Conservation (phyloP, 78 protist genomes). For the Polysphondylium violaceum region DNA sequence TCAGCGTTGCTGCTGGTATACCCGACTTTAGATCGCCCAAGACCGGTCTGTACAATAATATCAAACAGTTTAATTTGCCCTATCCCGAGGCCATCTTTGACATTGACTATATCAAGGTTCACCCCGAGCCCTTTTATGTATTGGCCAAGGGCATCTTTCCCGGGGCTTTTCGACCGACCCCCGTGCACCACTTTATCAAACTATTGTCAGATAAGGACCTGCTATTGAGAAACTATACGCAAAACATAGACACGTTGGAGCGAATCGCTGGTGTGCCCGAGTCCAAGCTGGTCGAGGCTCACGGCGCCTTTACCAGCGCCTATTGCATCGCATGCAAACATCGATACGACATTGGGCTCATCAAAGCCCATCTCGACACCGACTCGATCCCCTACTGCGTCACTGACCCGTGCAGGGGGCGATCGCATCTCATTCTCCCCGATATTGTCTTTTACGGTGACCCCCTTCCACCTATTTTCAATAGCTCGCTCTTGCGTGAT, state of each 20-base stretch:
- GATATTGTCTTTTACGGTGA: slow-evolving; percentile 94
- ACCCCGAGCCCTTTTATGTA: slow-evolving; percentile 91
- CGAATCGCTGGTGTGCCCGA: slow-evolving; percentile 80
- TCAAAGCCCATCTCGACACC: slow-evolving; percentile 46
- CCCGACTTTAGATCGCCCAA: slow-evolving; percentile 94
- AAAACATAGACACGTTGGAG: slow-evolving; percentile 96
- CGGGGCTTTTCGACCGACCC: slow-evolving; percentile 86
- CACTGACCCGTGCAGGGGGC: slow-evolving; percentile 21
- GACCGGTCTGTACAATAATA: slow-evolving; percentile 91
- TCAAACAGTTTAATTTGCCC: slow-evolving; percentile 91
- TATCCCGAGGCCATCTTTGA: slow-evolving; percentile 89
- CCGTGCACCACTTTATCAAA: slow-evolving; percentile 88
- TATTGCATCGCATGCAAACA: slow-evolving; percentile 56
- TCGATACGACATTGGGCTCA: slow-evolving; percentile 17
- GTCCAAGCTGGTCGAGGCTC: slow-evolving; percentile 87
- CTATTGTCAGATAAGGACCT: slow-evolving; percentile 83
- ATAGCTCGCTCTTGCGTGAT: slow-evolving; percentile 25
- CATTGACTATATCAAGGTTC: slow-evolving; percentile 59
- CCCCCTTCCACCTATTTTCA: slow-evolving; percentile 83
- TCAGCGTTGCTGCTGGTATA: slow-evolving; percentile 89
- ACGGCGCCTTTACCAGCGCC: slow-evolving; percentile 88
- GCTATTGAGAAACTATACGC: slow-evolving; percentile 93
- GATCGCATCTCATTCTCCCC: slow-evolving; percentile 88
- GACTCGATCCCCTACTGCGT: slow-evolving; percentile 45
- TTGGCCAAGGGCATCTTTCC: slow-evolving; percentile 91